Evolutionary conservation across 1,284 basidiomycete species (phyloP).

Genomic region (Cerrena zonata): DNA sequence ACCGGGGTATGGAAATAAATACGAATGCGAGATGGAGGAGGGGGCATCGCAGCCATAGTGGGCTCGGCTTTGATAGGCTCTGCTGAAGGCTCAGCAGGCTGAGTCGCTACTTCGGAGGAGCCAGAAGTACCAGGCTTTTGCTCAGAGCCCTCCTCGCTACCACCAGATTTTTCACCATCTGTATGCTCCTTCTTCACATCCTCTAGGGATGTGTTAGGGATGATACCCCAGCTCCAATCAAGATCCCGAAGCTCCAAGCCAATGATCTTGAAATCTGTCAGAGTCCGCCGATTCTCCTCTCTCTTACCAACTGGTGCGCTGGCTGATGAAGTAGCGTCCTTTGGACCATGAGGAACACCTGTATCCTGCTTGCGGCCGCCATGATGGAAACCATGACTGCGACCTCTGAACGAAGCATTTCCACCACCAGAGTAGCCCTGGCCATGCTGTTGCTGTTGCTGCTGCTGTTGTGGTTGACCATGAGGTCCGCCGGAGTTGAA

Average conservation of each 20-base stretch:
- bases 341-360: constrained; percentile 27
- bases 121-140: constrained; percentile 4
- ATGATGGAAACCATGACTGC: constrained; percentile 30
- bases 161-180: constrained; percentile 11
- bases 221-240: constrained; percentile 66
- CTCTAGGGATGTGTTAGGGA: constrained; percentile 31
- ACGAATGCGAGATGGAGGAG: constrained; percentile 72
- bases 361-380: constrained; percentile 52
- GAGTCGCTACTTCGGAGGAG: constrained; percentile 7
- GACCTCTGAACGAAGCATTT: constrained; percentile 36
- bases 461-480: constrained; percentile 33
- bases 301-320: constrained; percentile 52
- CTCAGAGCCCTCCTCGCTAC: constrained; percentile 4
- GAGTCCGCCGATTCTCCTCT: constrained; percentile 76
- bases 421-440: constrained; percentile 18
- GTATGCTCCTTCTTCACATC: constrained; percentile 24
- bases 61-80: constrained; percentile 3
- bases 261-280: constrained; percentile 94
- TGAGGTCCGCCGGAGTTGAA: constrained; percentile 45
- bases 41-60: constrained; percentile 20
- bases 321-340: constrained; percentile 25
- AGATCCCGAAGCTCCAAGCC: constrained; percentile 76
- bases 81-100: constrained; percentile 10
- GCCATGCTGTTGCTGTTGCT: constrained; percentile 31
- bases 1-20: constrained; percentile 85